These are phyloP conservation scores for Diplodia intermedia DNA, from an alignment of 2,329 filamentous ascomycete species.

Conservation along the genomic window DNA sequence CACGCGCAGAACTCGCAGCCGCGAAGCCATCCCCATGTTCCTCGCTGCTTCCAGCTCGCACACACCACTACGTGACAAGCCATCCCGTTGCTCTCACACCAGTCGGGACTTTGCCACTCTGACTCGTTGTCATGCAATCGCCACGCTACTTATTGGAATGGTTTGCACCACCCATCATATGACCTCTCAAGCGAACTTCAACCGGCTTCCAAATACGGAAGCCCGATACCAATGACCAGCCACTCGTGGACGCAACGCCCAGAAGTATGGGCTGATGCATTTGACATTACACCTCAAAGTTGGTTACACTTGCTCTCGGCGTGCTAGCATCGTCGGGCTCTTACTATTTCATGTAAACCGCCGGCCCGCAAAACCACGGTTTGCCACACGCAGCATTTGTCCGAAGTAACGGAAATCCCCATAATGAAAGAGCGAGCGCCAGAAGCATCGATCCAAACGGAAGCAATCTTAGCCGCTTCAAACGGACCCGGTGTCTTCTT, in stretches of 20 bases:
- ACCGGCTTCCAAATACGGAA: background rate
- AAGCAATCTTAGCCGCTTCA: too few species aligned
- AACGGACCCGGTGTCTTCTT: background rate
- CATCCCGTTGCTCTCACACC: background rate
- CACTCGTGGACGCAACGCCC: background rate
- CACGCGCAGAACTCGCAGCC: background rate
- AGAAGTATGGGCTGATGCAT: background rate
- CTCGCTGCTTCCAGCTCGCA: background rate
- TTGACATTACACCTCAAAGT: background rate
- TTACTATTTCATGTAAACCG: too few species aligned
- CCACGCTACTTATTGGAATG: background rate
- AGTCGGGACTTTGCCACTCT: background rate
- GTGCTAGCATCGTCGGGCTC: too few species aligned
- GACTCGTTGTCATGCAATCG: background rate
- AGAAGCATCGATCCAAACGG: too few species aligned
- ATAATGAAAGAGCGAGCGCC: too few species aligned
- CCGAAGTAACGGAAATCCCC: too few species aligned
- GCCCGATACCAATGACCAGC: background rate
- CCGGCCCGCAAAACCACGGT: too few species aligned
- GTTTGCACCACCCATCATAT: constrained; percentile 4
- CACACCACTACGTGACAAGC: background rate
- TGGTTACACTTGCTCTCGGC: too few species aligned
- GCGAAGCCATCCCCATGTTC: background rate
- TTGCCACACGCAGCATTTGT: too few species aligned
- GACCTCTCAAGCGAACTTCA: background rate